Conservation (phyloP, 2,329 filamentous ascomycete genomes). For the Zasmidium angulare region DNA sequence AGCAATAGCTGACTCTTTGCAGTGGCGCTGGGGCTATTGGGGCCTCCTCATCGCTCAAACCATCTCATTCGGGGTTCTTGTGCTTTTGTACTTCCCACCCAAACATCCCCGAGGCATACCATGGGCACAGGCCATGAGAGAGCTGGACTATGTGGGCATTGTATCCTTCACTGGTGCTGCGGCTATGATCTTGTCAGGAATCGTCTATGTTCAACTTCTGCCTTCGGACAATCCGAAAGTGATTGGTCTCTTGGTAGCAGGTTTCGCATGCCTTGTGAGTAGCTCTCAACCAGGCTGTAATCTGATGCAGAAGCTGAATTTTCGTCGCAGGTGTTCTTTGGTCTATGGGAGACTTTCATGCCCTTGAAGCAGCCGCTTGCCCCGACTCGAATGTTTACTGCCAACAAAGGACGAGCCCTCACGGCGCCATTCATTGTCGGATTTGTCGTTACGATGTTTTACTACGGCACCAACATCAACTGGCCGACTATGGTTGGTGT, state of each 20-base stretch:
- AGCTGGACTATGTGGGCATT: conserved; percentile 35
- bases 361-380: conserved; percentile 12
- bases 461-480: conserved; percentile 13
- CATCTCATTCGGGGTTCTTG: conserved; percentile 46
- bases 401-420: conserved; percentile 11
- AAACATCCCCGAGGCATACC: conserved; percentile 36
- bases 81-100: conserved; percentile 43
- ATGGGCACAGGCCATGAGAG: conserved; percentile 25
- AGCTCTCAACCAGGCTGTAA: not conserved
- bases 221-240: conserved; percentile 30
- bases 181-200: conserved; percentile 34
- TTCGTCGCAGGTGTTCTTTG: conserved; percentile 21
- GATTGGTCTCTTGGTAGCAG: conserved; percentile 33
- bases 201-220: conserved; percentile 33
- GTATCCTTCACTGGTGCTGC: conserved; percentile 31
- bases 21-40: conserved; percentile 7
- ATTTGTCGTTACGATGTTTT: conserved; percentile 17
- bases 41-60: conserved; percentile 42
- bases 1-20: conserved; percentile 41
- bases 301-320: too few species aligned
- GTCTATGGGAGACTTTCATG: conserved; percentile 28
- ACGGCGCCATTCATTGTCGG: conserved; percentile 16
- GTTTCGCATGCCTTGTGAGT: conserved; percentile 31
- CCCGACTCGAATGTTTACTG: conserved; percentile 12
- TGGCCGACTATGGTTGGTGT: conserved; percentile 11